phyloP scores from a whole-genome alignment of 345 rosid species.

The Sonneratia alba region DNA sequence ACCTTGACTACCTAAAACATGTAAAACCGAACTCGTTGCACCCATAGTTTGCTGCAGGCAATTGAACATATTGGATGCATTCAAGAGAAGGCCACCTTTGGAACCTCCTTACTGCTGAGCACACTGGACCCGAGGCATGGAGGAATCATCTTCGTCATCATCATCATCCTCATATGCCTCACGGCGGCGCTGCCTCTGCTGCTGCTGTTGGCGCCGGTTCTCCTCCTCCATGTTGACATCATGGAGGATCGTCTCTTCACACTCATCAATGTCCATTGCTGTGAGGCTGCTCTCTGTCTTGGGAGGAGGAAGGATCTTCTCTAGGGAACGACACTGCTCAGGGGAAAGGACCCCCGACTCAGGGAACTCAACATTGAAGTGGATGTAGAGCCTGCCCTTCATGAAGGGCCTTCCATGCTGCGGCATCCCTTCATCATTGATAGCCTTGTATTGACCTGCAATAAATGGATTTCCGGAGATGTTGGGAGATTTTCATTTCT shows the following conservation, averaged over 20 bases:
- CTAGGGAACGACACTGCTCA: slow-evolving; percentile 58
- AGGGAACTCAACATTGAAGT: slow-evolving; percentile 78
- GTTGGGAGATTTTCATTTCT: not conserved
- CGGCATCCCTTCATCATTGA: slow-evolving; percentile 92
- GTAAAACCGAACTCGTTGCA: not conserved
- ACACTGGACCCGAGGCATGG: slow-evolving; percentile 51
- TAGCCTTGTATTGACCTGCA: slow-evolving; percentile 65
- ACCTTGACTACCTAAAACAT: not conserved
- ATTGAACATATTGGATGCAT: not conserved
- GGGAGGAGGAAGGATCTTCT: slow-evolving; percentile 51
- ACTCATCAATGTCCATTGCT: slow-evolving; percentile 75
- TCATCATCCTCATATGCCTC: slow-evolving; percentile 41
- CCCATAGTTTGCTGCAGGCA: not conserved
- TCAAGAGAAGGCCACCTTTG: not conserved
- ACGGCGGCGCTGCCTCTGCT: slow-evolving; percentile 23
- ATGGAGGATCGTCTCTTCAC: slow-evolving; percentile 81
- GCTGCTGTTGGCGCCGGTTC: slow-evolving; percentile 50
- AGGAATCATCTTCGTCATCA: slow-evolving; percentile 26
- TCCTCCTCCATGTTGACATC: slow-evolving; percentile 94
- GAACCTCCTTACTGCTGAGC: slow-evolving; percentile 50
- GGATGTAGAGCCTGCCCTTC: slow-evolving; percentile 77
- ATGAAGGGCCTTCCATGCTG: slow-evolving; percentile 63
- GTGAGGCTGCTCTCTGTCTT: slow-evolving; percentile 29
- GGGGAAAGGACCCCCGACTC: slow-evolving; percentile 35
- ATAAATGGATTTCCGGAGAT: not conserved